These are phyloP conservation scores for Boechera retrofracta DNA, from an alignment of 345 rosid genomes.

Conservation along the genomic window DNA sequence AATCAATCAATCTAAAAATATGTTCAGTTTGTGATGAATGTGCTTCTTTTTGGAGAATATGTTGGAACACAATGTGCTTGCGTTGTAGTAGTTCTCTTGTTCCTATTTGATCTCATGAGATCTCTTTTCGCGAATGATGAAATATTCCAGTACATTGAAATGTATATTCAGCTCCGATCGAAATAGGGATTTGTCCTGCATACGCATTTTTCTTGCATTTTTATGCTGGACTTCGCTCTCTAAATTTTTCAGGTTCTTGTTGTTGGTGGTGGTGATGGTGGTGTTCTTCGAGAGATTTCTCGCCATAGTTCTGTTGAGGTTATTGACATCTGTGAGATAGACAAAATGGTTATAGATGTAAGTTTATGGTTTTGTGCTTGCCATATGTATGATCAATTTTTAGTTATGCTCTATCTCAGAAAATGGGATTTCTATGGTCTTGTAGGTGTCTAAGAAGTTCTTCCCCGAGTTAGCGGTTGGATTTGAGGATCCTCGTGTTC, in stretches of 20 bases:
- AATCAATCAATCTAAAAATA: neutral
- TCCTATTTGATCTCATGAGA: constrained; percentile 20
- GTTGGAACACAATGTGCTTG: constrained; percentile 18
- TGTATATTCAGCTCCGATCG: neutral
- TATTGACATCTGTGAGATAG: constrained; percentile 96
- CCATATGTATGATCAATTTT: constrained; percentile 8
- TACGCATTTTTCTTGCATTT: neutral
- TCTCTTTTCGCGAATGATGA: constrained; percentile 5
- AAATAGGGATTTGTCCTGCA: neutral
- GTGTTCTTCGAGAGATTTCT: constrained; percentile 89
- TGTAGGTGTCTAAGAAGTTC: constrained; percentile 77
- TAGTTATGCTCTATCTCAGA: neutral
- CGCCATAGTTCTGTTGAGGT: constrained; percentile 87
- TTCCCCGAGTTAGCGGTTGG: constrained; percentile 88
- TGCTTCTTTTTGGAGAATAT: neutral
- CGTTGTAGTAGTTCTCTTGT: neutral
- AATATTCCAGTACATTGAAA: constrained; percentile 2
- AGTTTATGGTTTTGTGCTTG: constrained; percentile 38
- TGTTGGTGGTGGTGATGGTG: constrained; percentile 99
- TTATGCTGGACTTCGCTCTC: neutral
- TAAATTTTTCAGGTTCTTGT: constrained; percentile 70
- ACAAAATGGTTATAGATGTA: constrained; percentile 96
- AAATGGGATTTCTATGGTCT: constrained; percentile 19
- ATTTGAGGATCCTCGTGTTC: constrained; percentile 94
- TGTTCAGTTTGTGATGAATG: constrained; percentile 21